These are phyloP conservation scores for Aureobasidium sp. DNA, from an alignment of 2,329 filamentous ascomycete species.

Conservation along the genomic window DNA sequence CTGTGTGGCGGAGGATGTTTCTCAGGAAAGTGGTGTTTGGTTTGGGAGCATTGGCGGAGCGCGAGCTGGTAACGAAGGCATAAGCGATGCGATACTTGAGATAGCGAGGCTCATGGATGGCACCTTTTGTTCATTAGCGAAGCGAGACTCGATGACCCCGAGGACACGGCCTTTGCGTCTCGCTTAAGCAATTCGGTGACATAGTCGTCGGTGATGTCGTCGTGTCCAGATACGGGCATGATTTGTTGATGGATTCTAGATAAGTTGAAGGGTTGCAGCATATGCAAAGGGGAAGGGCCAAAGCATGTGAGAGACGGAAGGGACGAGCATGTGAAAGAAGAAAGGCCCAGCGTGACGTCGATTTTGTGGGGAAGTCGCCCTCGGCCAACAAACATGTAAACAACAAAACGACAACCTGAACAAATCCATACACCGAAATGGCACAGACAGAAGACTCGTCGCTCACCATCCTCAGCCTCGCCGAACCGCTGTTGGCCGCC, in stretches of 20 bases:
- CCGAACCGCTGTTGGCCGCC: constrained; percentile 28
- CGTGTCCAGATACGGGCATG: constrained; percentile 10
- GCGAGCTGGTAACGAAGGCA: constrained; percentile 2
- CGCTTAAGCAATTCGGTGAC: constrained; percentile 70
- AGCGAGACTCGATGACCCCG: constrained; percentile 60
- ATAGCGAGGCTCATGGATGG: constrained; percentile 11
- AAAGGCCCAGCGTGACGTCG: neutral
- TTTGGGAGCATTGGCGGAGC: constrained; percentile 50
- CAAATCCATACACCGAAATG: constrained; percentile 17
- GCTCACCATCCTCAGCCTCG: constrained; percentile 52
- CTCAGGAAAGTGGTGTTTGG: constrained; percentile 86
- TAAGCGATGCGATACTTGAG: constrained; percentile 11
- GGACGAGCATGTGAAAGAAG: neutral
- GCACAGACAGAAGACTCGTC: constrained; percentile 24
- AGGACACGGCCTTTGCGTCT: constrained; percentile 62
- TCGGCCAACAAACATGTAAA: neutral
- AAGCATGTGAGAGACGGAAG: neutral
- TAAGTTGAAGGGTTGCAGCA: too few relatives aligned
- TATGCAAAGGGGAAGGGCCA: too few relatives aligned
- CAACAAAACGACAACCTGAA: neutral
- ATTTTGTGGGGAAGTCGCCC: neutral
- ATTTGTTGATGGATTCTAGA: neutral
- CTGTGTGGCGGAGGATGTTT: constrained; percentile 80
- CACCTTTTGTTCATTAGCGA: constrained; percentile 52
- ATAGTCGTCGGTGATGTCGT: constrained; percentile 60